A percentile compares a stretch with the other conserved stretches of the same genome.
Conservation (phyloP, 1,139 yeast genomes). For the Meyerozyma guilliermondii region DNA sequence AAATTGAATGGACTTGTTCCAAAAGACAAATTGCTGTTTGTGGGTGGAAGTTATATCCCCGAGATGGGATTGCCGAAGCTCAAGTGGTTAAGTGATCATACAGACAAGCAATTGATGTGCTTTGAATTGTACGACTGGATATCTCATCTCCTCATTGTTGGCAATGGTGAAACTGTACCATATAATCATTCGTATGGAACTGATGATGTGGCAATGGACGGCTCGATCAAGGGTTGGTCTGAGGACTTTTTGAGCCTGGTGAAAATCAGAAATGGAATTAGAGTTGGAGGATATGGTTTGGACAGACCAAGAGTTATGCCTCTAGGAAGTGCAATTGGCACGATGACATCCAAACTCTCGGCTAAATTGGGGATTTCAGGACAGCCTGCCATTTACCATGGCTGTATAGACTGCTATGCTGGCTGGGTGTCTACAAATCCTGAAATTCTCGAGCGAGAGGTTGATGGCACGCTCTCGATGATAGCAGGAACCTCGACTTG, state of each 20-base stretch:
- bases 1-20: constrained; percentile 22
- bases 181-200: constrained; percentile 6
- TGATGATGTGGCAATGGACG: constrained; percentile 37
- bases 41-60: constrained; percentile 47
- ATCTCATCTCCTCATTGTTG: constrained; percentile 30
- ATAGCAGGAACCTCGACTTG: constrained; percentile 64
- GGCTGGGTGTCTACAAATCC: constrained; percentile 41
- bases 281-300: constrained; percentile 11
- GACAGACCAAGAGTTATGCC: not conserved
- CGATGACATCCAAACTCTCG: not conserved
- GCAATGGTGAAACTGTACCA: constrained; percentile 13
- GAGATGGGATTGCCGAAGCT: constrained; percentile 57
- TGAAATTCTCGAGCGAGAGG: constrained; percentile 2
- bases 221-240: constrained; percentile 54
- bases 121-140: constrained; percentile 54
- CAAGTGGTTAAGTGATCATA: constrained; percentile 27
- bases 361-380: not conserved
- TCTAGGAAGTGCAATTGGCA: not conserved
- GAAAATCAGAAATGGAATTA: constrained; percentile 15
- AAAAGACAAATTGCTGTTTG: constrained; percentile 7
- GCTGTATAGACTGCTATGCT: constrained; percentile 56
- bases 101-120: constrained; percentile 24
- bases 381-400: constrained; percentile 27
- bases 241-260: constrained; percentile 16
- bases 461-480: constrained; percentile 31